Evolutionary conservation across 2,329 filamentous ascomycete genomes (phyloP), one percentile per base, ranked within the genome.

Genomic region (Hortaea sp.): DNA sequence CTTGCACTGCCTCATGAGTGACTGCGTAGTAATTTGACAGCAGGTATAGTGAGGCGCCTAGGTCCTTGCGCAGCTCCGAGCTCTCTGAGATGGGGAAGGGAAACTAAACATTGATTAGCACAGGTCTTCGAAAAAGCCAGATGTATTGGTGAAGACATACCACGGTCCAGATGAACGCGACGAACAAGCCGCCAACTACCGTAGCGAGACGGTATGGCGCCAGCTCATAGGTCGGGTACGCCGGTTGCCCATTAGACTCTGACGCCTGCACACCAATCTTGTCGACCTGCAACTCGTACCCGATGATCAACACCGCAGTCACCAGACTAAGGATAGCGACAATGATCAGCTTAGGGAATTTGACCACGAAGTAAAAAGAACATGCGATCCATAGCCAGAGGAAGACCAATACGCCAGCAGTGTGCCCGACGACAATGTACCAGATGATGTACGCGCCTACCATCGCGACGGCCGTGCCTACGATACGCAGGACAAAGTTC

Each of bases 1-100:
- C 69, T 45, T 72, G 71, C 34, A 87, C 73, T 0, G 82, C 84
- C 48, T 83, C 79, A 57, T 85, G 77, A 45, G 86, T 78, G 49
- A 82, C 75, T 4, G 77, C 81, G 58, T 85, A 86, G 61, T 83
- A 84, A 56, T 85, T 88, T 1, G 84, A 84, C 3, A 87, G 71
- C 5, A 88, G 70, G 60, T 86, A 87, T 3, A 88, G 67, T 0
- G 82, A 78, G 1, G 76, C 76, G 4, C 83, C 82, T 1, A 88
- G 69, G 51, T 84, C 81, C 53, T 78, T 78, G 6, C 85, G 76
- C 5, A 89, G 71, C 56, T 79, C 78, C 1, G 79, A 79, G 42
- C 83, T 78, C 55, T 88, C 85, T 0, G 82, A 82, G 38, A 86
- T 72, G 0, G 84, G 83, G 51, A 76, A 84, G 0, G 84, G 84